Evolutionary conservation across 1,139 yeast species (phyloP), one percentile per base, ranked within the genome.

Genomic region (Diutina rugosa): DNA sequence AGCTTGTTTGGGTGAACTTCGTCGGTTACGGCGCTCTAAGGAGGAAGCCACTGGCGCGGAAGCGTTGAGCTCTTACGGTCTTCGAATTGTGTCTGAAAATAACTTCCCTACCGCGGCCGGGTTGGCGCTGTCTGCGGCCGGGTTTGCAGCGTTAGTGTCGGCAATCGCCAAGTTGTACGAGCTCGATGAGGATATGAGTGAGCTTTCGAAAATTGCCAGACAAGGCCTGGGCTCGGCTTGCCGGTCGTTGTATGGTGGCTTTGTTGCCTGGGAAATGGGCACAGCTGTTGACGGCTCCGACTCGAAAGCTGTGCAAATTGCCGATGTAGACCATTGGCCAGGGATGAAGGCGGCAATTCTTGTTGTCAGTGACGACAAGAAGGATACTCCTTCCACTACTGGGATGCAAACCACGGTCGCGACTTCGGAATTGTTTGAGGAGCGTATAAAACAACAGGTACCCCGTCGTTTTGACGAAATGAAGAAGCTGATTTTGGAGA

Each of bases 31-130:
- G 69, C 62, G 65, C 29, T 72, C 76, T 59, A 64, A 86, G 56
- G 91, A 87, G 68, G 61, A 63, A 1, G 56, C 67, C 8, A 81
- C 87, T 64, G 55, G 76, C 0, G 71, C 85, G 60, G 86, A 90
- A 28, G 79, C 79, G 63, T 72, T 93, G 62, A 80, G 95, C 51
- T 64, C 74, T 35, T 84, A 79, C 79, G 78, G 80, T 58, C 75
- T 93, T 59, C 91, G 86, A 65, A 87, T 93, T 63, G 96, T 89
- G 6, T 85, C 96, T 26, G 96, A 90, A 68, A 93, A 93, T 76
- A 95, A 95, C 72, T 93, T 93, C 78, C 99, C 99, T 56, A 93
- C 99, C 30, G 99, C 99, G 47, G 99, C 99, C 16, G 99, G 99
- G 2, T 80, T 93, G 62, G 99, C 99, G 0, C 90, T 97, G 0